A percentile compares a stretch with the other conserved stretches of the same genome.
phyloP scores from a whole-genome alignment of 2,329 filamentous ascomycete species.

The Exophiala sp. region DNA sequence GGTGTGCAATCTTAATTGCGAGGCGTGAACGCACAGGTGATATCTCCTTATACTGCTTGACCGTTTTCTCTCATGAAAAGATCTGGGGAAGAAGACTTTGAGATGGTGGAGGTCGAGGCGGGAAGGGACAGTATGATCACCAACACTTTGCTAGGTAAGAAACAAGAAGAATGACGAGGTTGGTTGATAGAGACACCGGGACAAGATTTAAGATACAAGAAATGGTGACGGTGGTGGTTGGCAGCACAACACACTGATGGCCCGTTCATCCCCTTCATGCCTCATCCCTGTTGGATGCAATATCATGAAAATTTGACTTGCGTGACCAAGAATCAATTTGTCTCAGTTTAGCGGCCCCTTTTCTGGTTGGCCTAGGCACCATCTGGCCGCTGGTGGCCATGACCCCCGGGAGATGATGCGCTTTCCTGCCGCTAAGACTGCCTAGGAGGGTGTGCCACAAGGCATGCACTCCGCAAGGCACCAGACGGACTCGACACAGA shows the following conservation, averaged over 20 bases:
- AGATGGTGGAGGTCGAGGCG: neutral
- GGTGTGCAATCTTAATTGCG: neutral
- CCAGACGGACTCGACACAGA: neutral
- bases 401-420: conserved; percentile 2
- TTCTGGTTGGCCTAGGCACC: conserved; percentile 2
- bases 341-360: conserved; percentile 21
- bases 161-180: conserved; percentile 13
- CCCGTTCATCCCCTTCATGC: too few species aligned
- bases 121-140: neutral
- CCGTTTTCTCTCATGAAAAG: too few species aligned
- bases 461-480: too few species aligned
- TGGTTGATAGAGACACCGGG: conserved; percentile 2
- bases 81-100: neutral
- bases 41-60: neutral
- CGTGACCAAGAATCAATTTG: conserved; percentile 8
- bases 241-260: conserved; percentile 3
- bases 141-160: neutral
- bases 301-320: neutral
- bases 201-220: neutral
- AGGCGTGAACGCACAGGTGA: neutral
- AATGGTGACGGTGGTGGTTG: conserved; percentile 10
- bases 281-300: too few species aligned
- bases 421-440: too few species aligned
- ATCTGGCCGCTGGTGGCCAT: too few species aligned
- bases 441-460: too few species aligned